Base-by-base conservation (phyloP, 148 eudicot genomes). In the Nyssa sinensis region DNA sequence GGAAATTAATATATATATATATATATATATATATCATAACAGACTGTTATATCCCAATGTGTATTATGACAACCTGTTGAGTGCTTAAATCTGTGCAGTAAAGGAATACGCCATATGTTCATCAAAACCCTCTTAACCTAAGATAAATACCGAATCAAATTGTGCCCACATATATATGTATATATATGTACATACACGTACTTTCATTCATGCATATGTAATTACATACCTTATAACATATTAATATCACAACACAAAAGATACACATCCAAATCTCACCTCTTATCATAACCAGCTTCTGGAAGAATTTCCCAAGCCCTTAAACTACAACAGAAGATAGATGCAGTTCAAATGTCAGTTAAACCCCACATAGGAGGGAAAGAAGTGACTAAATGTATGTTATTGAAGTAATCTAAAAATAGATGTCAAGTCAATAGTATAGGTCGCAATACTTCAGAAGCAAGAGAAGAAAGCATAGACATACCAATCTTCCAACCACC, bases 401-500 rank as follows among this genome's bases (percentile, higher is more conserved):
- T 31, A 77, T 12, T 53, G 23, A 41, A 53, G 11, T 14, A 32
- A 49, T 65, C 67, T 44, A 27, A 63, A 66, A 71, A 11, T 61
- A 21, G 9, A 19, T 25, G n/a, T 39, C 44, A 39, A 39, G n/a
- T 55, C 47, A 12, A 32, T n/a, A 24, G n/a, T 11, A 49, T 2
- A 32, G 4, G 9, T n/a, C n/a, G 34, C 11, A 67, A 31, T 24
- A 24, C n/a, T 31, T 11, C 44, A 34, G 59, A 32, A 60, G 51
- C 51, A 66, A 63, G 47, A 71, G 27, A 57, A 62, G 27, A 68
- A 71, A 63, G 16, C 30, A 16, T 0, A 12, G 29, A 62, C 85
- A 37, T 85, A 95, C 99, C 99, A 88, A 69, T 93, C 98, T 77
- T 93, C 94, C 84, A 95, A 76, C 99, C 99, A 95, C 7, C 49